These are phyloP conservation scores for Hypoxylon sp. DNA, from an alignment of 2,329 filamentous ascomycete species.

Conservation along the genomic window DNA sequence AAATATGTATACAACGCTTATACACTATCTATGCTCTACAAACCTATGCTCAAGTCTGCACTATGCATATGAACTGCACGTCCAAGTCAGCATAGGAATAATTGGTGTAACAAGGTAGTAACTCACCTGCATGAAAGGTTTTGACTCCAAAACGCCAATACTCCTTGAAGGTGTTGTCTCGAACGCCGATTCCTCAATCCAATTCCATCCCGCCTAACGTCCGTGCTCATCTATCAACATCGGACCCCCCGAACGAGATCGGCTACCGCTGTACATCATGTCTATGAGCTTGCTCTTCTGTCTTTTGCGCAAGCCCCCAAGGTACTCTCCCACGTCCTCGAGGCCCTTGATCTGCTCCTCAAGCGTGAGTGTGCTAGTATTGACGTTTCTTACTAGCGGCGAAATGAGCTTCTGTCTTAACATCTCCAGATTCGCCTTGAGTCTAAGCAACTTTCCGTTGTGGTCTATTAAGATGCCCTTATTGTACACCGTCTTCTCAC, in stretches of 20 bases:
- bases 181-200: slow-evolving; percentile 13
- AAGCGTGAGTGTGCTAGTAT: slow-evolving; percentile 78
- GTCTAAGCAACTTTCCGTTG: slow-evolving; percentile 83
- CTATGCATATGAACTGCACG: slow-evolving; percentile 18
- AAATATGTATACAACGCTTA: slow-evolving; percentile 26
- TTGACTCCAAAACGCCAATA: slow-evolving; percentile 31
- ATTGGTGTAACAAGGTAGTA: not conserved
- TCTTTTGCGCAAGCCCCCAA: slow-evolving; percentile 80
- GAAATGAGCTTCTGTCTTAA: slow-evolving; percentile 86
- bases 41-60: slow-evolving; percentile 3
- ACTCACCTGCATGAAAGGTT: slow-evolving; percentile 33
- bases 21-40: slow-evolving; percentile 20
- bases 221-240: slow-evolving; percentile 37
- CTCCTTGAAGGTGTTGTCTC: slow-evolving; percentile 3
- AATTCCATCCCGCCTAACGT: slow-evolving; percentile 27
- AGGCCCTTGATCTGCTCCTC: slow-evolving; percentile 89
- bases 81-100: slow-evolving; percentile 13
- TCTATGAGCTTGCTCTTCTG: slow-evolving; percentile 90
- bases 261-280: slow-evolving; percentile 74
- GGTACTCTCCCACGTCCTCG: slow-evolving; percentile 82
- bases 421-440: slow-evolving; percentile 90
- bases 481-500: slow-evolving; percentile 86
- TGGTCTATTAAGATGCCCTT: slow-evolving; percentile 90
- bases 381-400: slow-evolving; percentile 81
- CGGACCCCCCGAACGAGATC: slow-evolving; percentile 46